Percentiles rank a stretch among this genome's conserved stretches.
These are phyloP conservation scores for Calocybe gambosa DNA, from an alignment of 1,284 basidiomycete genomes.

Conservation along the genomic window DNA sequence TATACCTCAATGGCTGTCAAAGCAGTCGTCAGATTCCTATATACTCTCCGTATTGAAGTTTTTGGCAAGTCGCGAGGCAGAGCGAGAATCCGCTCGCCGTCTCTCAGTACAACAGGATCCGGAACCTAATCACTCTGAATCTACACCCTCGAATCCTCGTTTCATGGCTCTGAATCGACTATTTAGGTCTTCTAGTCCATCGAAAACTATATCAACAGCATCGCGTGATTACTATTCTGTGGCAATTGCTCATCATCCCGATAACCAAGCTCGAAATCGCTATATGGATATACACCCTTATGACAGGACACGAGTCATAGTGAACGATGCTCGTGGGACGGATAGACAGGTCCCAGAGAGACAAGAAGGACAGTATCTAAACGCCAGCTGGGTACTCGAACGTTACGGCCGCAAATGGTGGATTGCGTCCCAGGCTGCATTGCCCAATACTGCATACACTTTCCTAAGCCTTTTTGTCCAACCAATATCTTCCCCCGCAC, in stretches of 20 bases:
- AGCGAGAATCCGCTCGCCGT: conserved; percentile 28
- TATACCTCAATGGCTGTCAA: conserved; percentile 19
- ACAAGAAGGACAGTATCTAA: conserved; percentile 54
- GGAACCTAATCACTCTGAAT: conserved; percentile 5
- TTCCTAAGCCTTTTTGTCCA: conserved; percentile 67
- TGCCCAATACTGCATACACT: conserved; percentile 61
- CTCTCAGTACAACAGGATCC: conserved; percentile 23
- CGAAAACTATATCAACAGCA: conserved; percentile 3
- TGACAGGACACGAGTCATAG: conserved; percentile 67
- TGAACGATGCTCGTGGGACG: conserved; percentile 23
- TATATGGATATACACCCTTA: conserved; percentile 72
- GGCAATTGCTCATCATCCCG: conserved; percentile 36
- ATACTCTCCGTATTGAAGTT: conserved; percentile 27
- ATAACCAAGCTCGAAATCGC: conserved; percentile 53
- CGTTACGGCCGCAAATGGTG: conserved; percentile 67
- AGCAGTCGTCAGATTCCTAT: conserved; percentile 19
- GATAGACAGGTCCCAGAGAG: conserved; percentile 15
- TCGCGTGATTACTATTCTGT: conserved; percentile 44
- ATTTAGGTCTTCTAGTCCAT: conserved; percentile 10
- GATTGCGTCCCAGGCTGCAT: conserved; percentile 80
- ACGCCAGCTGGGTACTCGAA: conserved; percentile 81
- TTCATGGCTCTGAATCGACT: conserved; percentile 4
- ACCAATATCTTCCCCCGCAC: conserved; percentile 35
- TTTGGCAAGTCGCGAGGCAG: conserved; percentile 38
- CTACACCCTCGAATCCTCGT: conserved; percentile 19